Evolutionary conservation across 306 rosid species (phyloP).

Genomic region (Mimosa bimucronata): DNA sequence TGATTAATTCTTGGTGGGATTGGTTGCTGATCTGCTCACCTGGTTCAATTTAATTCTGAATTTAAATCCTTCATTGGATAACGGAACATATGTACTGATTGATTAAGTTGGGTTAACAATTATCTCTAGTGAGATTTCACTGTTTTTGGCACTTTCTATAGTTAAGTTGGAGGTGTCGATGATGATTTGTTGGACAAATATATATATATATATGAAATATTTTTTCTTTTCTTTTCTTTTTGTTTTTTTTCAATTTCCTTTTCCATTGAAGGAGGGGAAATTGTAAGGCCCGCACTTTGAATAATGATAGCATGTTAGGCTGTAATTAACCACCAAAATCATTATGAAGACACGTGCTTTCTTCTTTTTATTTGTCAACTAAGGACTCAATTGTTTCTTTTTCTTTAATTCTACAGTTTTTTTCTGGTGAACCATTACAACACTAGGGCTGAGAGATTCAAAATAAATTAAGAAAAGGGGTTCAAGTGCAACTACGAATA

Average conservation of each 20-base stretch:
- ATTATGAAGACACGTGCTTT: background rate
- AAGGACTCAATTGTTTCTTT: background rate
- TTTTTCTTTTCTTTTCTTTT: background rate
- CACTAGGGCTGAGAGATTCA: background rate
- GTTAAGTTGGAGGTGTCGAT: background rate
- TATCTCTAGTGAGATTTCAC: background rate
- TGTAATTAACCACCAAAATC: conserved; percentile 20
- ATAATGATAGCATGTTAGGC: conserved; percentile 11
- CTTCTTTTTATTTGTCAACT: background rate
- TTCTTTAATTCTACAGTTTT: background rate
- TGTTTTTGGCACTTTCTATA: conserved; percentile 5
- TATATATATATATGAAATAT: background rate
- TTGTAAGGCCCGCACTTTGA: background rate
- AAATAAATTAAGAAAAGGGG: background rate
- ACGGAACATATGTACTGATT: background rate
- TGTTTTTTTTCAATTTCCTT: background rate
- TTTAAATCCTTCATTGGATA: background rate
- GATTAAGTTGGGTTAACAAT: background rate
- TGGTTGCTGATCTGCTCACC: background rate
- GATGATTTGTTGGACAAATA: background rate
- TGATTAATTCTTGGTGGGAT: background rate
- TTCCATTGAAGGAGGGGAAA: background rate
- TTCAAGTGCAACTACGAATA: background rate
- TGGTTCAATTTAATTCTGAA: background rate
- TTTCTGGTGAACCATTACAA: background rate